Evolutionary conservation across 2,329 filamentous ascomycete genomes (phyloP).

Genomic region (Teratosphaeria nubilosa): DNA sequence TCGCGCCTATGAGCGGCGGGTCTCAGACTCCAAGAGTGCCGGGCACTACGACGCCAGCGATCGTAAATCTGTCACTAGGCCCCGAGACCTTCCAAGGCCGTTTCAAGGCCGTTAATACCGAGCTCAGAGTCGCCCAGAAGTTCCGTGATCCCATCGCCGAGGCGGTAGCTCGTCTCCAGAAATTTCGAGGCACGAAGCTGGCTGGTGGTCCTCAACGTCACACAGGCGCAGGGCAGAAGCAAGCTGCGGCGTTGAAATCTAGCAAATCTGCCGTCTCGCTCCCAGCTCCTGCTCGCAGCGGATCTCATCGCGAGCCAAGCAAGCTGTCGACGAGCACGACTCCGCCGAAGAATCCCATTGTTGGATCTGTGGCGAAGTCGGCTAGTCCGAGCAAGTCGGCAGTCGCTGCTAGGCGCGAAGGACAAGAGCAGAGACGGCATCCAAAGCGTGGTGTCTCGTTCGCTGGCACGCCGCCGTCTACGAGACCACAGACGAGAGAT

Average conservation of each 20-base stretch:
- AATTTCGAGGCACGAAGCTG: constrained; percentile 12
- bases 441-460: constrained; percentile 17
- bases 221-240: background rate
- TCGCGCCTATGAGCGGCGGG: background rate
- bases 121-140: constrained; percentile 24
- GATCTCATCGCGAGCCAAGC: constrained; percentile 2
- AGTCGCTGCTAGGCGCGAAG: background rate
- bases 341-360: constrained; percentile 1
- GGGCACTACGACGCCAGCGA: background rate
- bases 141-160: constrained; percentile 25
- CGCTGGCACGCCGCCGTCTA: constrained; percentile 10
- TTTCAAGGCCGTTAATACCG: constrained; percentile 25
- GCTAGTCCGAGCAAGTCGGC: constrained; percentile 6
- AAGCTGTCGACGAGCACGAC: constrained; percentile 5
- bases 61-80: constrained; percentile 11
- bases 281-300: constrained; percentile 1
- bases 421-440: constrained; percentile 3
- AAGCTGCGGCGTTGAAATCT: constrained; percentile 6
- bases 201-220: background rate
- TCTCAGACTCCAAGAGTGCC: constrained; percentile 1
- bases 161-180: constrained; percentile 15
- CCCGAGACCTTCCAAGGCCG: constrained; percentile 26
- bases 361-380: background rate
- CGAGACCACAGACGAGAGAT: constrained; percentile 7
- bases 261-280: constrained; percentile 13